A percentile compares a stretch with the other conserved stretches of the same genome.
phyloP scores from a whole-genome alignment of 2,329 filamentous ascomycete genomes.

The Aspergillus aculeatus region DNA sequence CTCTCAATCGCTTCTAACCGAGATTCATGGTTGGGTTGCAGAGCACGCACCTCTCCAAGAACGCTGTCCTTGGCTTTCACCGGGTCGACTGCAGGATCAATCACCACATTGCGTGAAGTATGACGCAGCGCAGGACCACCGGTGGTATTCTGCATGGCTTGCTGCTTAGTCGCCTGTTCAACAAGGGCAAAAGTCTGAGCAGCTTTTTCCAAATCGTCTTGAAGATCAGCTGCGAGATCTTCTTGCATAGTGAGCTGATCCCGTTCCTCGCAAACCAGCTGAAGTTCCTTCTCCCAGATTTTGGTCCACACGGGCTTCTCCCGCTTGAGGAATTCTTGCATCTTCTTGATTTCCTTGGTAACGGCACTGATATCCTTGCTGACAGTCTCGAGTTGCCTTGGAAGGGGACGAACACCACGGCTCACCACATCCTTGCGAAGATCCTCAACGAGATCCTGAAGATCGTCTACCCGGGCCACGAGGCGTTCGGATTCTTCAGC shows the following conservation, averaged over 20 bases:
- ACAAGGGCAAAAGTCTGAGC: conserved; percentile 90
- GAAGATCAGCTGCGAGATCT: conserved; percentile 85
- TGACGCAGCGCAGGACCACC: conserved; percentile 46
- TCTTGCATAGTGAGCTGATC: conserved; percentile 96
- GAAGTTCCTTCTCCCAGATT: conserved; percentile 97
- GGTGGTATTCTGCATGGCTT: conserved; percentile 67
- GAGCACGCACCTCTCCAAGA: conserved; percentile 84
- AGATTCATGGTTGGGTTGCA: conserved; percentile 92
- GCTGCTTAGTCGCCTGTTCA: conserved; percentile 97
- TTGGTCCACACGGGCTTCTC: conserved; percentile 98
- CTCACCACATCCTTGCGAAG: conserved; percentile 94
- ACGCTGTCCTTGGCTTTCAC: conserved; percentile 84
- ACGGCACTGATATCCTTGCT: conserved; percentile 82
- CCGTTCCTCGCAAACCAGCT: conserved; percentile 91
- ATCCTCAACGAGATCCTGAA: conserved; percentile 97
- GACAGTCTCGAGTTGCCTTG: conserved; percentile 83
- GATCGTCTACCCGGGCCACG: conserved; percentile 87
- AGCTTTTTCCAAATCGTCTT: conserved; percentile 94
- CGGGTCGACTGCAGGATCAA: conserved; percentile 63
- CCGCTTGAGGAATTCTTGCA: conserved; percentile 85
- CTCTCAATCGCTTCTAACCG: conserved; percentile 93
- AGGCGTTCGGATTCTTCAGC: conserved; percentile 85
- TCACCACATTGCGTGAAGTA: conserved; percentile 53
- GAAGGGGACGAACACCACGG: conserved; percentile 85
- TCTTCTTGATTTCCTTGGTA: conserved; percentile 83